phyloP scores from a whole-genome alignment of 192 early-diverging fungal species.

The Borealophlyctis nickersoniae region DNA sequence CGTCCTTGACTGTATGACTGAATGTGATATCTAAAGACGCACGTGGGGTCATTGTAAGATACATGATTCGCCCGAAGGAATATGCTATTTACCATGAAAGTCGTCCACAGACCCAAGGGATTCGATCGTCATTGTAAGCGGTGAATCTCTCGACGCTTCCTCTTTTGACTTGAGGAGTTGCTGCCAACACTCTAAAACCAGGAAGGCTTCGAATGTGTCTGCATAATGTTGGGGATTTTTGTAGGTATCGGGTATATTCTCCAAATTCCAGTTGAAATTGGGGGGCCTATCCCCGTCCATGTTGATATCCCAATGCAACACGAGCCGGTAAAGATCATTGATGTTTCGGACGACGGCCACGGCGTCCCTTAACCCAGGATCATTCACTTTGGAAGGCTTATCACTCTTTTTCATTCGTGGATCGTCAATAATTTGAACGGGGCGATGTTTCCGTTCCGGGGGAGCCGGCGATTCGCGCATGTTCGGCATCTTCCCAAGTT shows the following conservation, averaged over 20 bases:
- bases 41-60: slow-evolving; percentile 14
- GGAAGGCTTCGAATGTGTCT: slow-evolving; percentile 71
- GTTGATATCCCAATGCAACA: slow-evolving; percentile 31
- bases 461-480: too few species aligned
- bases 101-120: slow-evolving; percentile 64
- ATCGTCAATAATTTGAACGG: too few species aligned
- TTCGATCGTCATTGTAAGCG: slow-evolving; percentile 36
- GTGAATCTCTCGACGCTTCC: slow-evolving; percentile 50
- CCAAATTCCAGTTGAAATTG: slow-evolving; percentile 34
- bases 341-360: slow-evolving; percentile 26
- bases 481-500: too few species aligned
- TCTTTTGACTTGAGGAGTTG: slow-evolving; percentile 73
- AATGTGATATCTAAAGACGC: slow-evolving; percentile 59
- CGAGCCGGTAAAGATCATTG: slow-evolving; percentile 27
- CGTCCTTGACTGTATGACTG: slow-evolving; percentile 37
- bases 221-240: slow-evolving; percentile 55
- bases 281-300: slow-evolving; percentile 33
- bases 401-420: too few species aligned
- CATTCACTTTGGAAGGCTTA: too few species aligned
- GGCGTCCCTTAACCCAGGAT: too few species aligned
- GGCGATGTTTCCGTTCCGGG: too few species aligned
- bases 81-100: slow-evolving; percentile 51
- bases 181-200: slow-evolving; percentile 83
- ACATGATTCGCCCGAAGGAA: slow-evolving; percentile 41
- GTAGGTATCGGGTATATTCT: slow-evolving; percentile 61